Base-by-base conservation (phyloP, 257 asterid species). In the Buddleja alternifolia region DNA sequence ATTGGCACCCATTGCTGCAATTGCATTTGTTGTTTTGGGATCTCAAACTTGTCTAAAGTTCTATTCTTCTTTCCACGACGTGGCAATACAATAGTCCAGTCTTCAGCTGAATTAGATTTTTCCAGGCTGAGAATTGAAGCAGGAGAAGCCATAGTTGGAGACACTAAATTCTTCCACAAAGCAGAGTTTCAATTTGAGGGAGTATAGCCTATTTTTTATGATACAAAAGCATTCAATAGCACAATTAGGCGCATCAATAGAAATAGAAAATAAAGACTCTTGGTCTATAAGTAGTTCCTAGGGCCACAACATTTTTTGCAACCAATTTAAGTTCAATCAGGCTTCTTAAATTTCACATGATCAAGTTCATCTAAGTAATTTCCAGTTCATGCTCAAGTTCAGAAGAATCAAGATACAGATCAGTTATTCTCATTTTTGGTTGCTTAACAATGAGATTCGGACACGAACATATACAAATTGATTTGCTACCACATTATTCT, bases 361-460 rank as follows among this genome's bases (percentile, higher is more conserved):
- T 59, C 60, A 42, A 41, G 59, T 50, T 54, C 15, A 19, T 10
- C 34, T 29, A 29, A 29, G 5, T 29, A 29, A n/a, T n/a, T 29
- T 29, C 34, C 34, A 29, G 34, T 29, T 29, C 34, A 29, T 29
- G 34, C 34, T 29, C 5, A 5, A 29, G 34, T 29, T 29, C 5
- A 5, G 3, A 29, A 29, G 34, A 29, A 29, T 29, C 34, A 29
- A n/a, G n/a, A n/a, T n/a, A n/a, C n/a, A n/a, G n/a, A n/a, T n/a
- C n/a, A n/a, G n/a, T n/a, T n/a, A n/a, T n/a, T n/a, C n/a, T n/a
- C n/a, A n/a, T n/a, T 73, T 89, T 77, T n/a, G 96, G 96, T 73
- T 94, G 97, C 99, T 97, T 89, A 54, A 91, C 97, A 58, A 84
- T 78, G 73, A 71, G 97, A 29, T n/a, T n/a, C n/a, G n/a, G n/a